Conservation (phyloP, 1,139 yeast species). For the Debaryomycetaceae sp. region DNA sequence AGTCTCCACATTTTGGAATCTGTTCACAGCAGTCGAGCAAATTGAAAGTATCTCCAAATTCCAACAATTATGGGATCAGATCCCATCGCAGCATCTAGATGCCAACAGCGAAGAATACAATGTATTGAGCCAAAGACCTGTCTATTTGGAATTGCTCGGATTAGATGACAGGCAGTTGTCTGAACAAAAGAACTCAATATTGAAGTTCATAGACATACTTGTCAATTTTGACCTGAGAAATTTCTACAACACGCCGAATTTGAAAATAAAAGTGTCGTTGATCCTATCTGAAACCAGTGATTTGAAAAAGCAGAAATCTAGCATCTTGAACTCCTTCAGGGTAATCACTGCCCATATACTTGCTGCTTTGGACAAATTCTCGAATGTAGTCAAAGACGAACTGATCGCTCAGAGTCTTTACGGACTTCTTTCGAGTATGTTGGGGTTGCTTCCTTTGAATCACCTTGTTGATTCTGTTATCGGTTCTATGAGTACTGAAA, state of each 20-base stretch:
- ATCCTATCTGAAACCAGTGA: constrained; percentile 47
- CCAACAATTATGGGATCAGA: constrained; percentile 49
- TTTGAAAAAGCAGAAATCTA: constrained; percentile 21
- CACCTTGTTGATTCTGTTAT: constrained; percentile 65
- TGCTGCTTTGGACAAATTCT: constrained; percentile 30
- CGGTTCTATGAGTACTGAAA: constrained; percentile 50
- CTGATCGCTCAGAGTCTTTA: constrained; percentile 28
- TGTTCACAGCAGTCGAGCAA: constrained; percentile 68
- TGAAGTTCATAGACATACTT: constrained; percentile 49
- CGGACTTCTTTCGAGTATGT: constrained; percentile 54
- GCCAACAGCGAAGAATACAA: constrained; percentile 35
- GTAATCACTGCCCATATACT: constrained; percentile 36
- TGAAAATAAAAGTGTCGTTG: constrained; percentile 60
- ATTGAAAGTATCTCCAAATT: constrained; percentile 56
- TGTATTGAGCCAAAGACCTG: constrained; percentile 48
- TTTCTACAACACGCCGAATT: constrained; percentile 27
- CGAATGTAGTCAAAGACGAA: constrained; percentile 14
- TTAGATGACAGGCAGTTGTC: constrained; percentile 48
- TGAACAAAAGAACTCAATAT: constrained; percentile 47
- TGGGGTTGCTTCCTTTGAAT: constrained; percentile 71
- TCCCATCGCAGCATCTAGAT: constrained; percentile 43
- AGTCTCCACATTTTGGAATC: constrained; percentile 61
- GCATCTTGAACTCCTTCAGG: constrained; percentile 43
- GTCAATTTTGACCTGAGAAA: constrained; percentile 2
- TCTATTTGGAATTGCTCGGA: constrained; percentile 50